Conservation (phyloP, 140 eudicot species). For the Senecio squalidus region DNA sequence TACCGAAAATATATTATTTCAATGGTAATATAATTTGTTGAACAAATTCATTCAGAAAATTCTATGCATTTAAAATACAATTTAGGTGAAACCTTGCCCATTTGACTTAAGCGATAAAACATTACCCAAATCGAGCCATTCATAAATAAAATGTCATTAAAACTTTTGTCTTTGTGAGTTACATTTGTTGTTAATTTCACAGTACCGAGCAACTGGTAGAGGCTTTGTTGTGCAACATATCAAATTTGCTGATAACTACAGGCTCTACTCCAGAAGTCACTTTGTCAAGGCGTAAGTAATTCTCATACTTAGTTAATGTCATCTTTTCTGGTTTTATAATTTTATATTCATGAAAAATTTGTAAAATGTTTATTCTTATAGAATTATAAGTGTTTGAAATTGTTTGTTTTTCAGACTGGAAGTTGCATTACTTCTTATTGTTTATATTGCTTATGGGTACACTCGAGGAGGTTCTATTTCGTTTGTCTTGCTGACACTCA, state of each 20-base stretch:
- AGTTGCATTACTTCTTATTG: slow-evolving; percentile 84
- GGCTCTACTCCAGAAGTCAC: slow-evolving; percentile 98
- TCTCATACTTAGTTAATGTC: background rate
- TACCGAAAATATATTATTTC: no score
- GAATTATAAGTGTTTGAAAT: background rate
- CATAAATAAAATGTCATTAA: background rate
- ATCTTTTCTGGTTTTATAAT: background rate
- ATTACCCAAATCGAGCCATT: no score
- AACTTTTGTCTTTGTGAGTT: background rate
- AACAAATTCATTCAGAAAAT: no score
- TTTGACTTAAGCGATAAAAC: no score
- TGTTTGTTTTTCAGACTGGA: slow-evolving; percentile 58
- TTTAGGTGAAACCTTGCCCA: no score
- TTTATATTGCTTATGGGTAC: slow-evolving; percentile 87
- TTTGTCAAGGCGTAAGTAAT: slow-evolving; percentile 91
- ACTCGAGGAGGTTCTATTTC: slow-evolving; percentile 70
- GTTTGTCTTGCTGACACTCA: slow-evolving; percentile 62
- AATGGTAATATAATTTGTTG: no score
- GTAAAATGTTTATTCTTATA: slow-evolving; percentile 1
- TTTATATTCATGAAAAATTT: background rate
- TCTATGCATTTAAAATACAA: no score
- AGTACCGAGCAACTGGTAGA: slow-evolving; percentile 98
- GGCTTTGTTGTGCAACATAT: slow-evolving; percentile 98
- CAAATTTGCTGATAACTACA: slow-evolving; percentile 93
- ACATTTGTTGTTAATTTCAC: slow-evolving; percentile 20